Conservation (phyloP, 441 rosid species). For the Cnidoscolus chayamansa region DNA sequence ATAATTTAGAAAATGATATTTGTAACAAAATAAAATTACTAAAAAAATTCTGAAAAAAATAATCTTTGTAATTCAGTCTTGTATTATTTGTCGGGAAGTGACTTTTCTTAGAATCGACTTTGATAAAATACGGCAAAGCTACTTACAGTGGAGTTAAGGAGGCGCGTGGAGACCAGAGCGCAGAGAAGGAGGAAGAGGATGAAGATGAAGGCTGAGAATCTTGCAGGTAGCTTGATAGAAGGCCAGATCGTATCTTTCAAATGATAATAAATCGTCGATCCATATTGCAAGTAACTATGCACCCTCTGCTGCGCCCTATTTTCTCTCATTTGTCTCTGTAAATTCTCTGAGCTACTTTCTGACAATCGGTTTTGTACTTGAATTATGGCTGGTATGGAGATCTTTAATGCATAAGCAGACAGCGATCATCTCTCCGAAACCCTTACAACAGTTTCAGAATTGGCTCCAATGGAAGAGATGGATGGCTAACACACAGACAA, state of each 20-base stretch:
- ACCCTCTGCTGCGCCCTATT: constrained; percentile 20
- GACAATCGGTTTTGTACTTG: background rate
- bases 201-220: constrained; percentile 26
- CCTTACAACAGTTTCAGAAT: too few species aligned
- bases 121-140: background rate
- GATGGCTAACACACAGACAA: too few species aligned
- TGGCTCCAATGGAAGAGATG: too few species aligned
- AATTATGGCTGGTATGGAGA: constrained; percentile 1
- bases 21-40: too few species aligned
- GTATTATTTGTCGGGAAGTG: background rate
- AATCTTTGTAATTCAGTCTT: too few species aligned
- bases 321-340: constrained; percentile 17
- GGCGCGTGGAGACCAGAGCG: constrained; percentile 47
- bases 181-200: constrained; percentile 40
- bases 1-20: too few species aligned
- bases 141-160: constrained; percentile 39
- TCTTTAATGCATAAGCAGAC: background rate
- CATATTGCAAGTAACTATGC: constrained; percentile 23
- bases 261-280: constrained; percentile 24
- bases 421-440: too few species aligned
- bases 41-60: too few species aligned
- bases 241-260: constrained; percentile 28
- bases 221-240: constrained; percentile 27
- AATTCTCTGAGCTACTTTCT: background rate
- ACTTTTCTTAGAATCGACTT: background rate